Evolutionary conservation across 768 basidiomycete genomes (phyloP), one percentile per base, ranked within the genome.

Genomic region (Termitomyces sp.): DNA sequence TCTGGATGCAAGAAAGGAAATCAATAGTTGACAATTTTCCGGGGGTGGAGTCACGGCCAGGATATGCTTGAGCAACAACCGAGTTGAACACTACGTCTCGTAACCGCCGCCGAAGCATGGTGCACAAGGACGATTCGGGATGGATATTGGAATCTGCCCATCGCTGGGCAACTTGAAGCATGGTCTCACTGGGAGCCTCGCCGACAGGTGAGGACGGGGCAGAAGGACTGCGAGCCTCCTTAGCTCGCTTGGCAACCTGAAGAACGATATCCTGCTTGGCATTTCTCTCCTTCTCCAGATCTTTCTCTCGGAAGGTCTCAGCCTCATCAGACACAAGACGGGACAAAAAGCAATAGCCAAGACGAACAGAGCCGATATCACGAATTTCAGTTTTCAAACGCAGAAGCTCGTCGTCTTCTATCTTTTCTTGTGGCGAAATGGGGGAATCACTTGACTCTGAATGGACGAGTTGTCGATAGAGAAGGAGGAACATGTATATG

Each of bases 401-500:
- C 59, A 79, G 66, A 58, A 91, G 69, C 40, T 85, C 82, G 37
- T 69, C 71, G 42, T 81, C 81, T 61, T 77, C 79, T 52, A 81
- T 68, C 66, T 73, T 75, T 50, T 62, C 68, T 64, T 57, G 67
- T 35, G 59, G 60, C 23, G 63, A 62, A 37, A 60, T 49, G 16
- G 72, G 57, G 30, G 71, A 62, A 53, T 72, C 70, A 51, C 68
- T 66, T 32, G 73, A 65, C 39, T 76, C 75, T 53, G 83, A 80
- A 62, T 79, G 78, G 40, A 83, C 71, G 61, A 93, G 80, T 66
- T 92, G 88, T 41, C 90, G 84, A 67, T 85, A 92, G 21, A 93
- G 82, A 64, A 94, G 75, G 35, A 91, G 75, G 62, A 92, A 83
- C 83, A 94, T 86, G 72, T 88, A 90, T 50, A 91, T 71, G 44